Base-by-base conservation (phyloP, 31 red algal species). In the Odonthalia washingtoniensis region DNA sequence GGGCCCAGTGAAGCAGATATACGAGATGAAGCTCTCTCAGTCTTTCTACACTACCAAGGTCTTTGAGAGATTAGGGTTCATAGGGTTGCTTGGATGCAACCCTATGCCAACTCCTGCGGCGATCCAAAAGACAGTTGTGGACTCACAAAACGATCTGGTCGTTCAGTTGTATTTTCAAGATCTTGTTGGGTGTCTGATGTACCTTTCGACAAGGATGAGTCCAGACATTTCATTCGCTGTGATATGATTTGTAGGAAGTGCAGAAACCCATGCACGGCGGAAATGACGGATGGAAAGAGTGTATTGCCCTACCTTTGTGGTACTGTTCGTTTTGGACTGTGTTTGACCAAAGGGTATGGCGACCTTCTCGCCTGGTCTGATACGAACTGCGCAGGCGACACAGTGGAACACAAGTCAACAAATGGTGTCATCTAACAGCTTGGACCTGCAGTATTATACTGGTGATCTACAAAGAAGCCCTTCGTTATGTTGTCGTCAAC, bases 151-250 rank as follows among this genome's bases (percentile, higher is more conserved):
- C 24, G 14, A 61, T 17, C 52, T 61, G 52, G 52, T 61, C 24
- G 52, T 17, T 61, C 14, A 61, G 52, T 24, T 61, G 52, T 14
- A 61, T 61, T 61, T 61, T 61, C 52, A 61, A 61, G 52, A 61
- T 14, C 24, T 61, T 61, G 14, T 61, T 61, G 52, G 24, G 52
- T 61, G 52, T 24, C 52, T 61, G 52, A 61, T 61, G 52, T 61
- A 61, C 24, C 52, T 61, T 24, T 61, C 52, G 52, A 61, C 52
- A 24, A 61, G 16, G 52, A 61, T 24, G 52, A 61, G 52, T 14
- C 52, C 52, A 61, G 14, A 61, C 14, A 61, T 61, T 61, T 61
- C 52, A 61, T 61, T 61, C 52, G 52, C 52, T 61, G 52, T n/a
- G n/a, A n/a, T n/a, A n/a, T 61, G 52, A 61, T 17, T 24, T 61